Percentiles rank a stretch among this genome's conserved stretches.
phyloP scores from a whole-genome alignment of 176 grass and related monocot genomes.

The Bonia amplexicaulis region DNA sequence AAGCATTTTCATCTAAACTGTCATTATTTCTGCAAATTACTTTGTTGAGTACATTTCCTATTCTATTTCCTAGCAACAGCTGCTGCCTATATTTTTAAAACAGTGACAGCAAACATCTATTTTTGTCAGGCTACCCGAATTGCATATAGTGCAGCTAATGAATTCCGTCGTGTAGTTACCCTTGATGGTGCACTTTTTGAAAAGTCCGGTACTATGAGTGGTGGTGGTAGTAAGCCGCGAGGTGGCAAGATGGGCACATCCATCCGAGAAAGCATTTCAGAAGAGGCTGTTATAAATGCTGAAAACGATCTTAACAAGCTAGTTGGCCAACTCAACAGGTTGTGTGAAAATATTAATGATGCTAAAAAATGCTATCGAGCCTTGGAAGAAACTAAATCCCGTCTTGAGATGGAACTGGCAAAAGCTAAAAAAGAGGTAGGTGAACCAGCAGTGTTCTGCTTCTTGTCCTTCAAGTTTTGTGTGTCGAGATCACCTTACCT shows the following conservation, averaged over 20 bases:
- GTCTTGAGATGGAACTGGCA: slow-evolving; percentile 70
- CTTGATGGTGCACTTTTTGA: slow-evolving; percentile 86
- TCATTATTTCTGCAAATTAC: not conserved
- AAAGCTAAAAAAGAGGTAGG: slow-evolving; percentile 81
- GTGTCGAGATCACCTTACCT: not conserved
- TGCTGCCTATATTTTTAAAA: not conserved
- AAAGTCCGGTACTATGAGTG: slow-evolving; percentile 89
- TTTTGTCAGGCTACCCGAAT: slow-evolving; percentile 81
- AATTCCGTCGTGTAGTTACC: slow-evolving; percentile 89
- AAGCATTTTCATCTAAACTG: not conserved
- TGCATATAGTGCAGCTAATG: slow-evolving; percentile 61
- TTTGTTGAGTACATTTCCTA: not conserved
- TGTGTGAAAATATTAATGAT: slow-evolving; percentile 59
- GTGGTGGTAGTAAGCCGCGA: slow-evolving; percentile 64
- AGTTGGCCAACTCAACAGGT: slow-evolving; percentile 50
- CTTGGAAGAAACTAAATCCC: slow-evolving; percentile 58
- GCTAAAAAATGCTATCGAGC: slow-evolving; percentile 51
- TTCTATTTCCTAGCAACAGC: slow-evolving; percentile 7
- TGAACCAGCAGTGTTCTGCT: slow-evolving; percentile 5
- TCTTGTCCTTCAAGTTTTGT: slow-evolving; percentile 14
- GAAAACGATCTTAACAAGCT: slow-evolving; percentile 66
- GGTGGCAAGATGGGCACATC: slow-evolving; percentile 84
- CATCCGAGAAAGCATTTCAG: slow-evolving; percentile 64
- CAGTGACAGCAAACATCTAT: slow-evolving; percentile 2
- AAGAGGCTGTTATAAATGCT: slow-evolving; percentile 55